These are phyloP conservation scores for Chara braunii DNA, from an alignment of 139 green algal genomes.

Conservation along the genomic window DNA sequence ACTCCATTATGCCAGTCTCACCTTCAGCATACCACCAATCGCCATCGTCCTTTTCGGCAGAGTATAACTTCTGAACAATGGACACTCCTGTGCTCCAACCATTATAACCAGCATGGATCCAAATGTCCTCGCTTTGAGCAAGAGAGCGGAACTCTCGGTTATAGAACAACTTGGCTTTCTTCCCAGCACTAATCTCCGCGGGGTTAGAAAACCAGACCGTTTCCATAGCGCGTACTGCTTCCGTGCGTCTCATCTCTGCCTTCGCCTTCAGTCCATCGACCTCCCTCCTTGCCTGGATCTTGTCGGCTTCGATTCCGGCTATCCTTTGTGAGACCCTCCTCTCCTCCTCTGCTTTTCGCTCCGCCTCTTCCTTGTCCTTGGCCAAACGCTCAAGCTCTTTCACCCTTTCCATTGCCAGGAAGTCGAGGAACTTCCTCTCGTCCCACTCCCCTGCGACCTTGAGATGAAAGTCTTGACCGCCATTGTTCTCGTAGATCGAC, in stretches of 20 bases:
- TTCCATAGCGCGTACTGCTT: background rate
- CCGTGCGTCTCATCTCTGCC: constrained; percentile 21
- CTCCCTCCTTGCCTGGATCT: too few relatives aligned
- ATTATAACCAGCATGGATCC: constrained; percentile 25
- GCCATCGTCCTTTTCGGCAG: constrained; percentile 12
- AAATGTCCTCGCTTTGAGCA: constrained; percentile 12
- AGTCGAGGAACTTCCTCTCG: constrained; percentile 8
- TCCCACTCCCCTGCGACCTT: constrained; percentile 5
- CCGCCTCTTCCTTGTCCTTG: background rate
- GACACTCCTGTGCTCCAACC: constrained; percentile 19
- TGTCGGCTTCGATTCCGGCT: too few relatives aligned
- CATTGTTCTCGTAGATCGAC: constrained; percentile 36
- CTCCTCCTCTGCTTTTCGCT: too few relatives aligned
- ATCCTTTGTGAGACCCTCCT: constrained; percentile 7
- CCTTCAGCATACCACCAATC: constrained; percentile 29
- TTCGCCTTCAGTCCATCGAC: constrained; percentile 18
- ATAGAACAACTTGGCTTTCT: constrained; percentile 16
- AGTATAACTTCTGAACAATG: constrained; percentile 5
- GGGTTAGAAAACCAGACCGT: constrained; percentile 25
- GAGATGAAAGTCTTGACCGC: constrained; percentile 17
- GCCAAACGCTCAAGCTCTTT: background rate
- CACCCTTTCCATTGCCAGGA: background rate
- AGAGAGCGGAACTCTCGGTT: constrained; percentile 25
- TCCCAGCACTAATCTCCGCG: background rate
- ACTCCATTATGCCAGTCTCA: too few relatives aligned